Evolutionary conservation across 768 basidiomycete species (phyloP), one percentile per base, ranked within the genome.

Genomic region (Lactifluus echinatus): DNA sequence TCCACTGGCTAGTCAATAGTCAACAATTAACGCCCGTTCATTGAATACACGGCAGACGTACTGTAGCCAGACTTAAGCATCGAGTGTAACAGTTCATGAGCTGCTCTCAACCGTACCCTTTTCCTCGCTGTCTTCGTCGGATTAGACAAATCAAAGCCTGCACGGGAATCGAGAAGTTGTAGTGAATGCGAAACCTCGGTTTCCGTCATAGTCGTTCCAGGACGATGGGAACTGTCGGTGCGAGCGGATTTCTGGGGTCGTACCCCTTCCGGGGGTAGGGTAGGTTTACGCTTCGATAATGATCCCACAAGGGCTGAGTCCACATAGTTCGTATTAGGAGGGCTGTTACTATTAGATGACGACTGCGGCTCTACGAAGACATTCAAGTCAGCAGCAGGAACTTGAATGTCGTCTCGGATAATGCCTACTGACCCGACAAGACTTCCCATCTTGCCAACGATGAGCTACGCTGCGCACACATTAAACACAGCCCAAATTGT

Each of bases 191-290:
- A 8, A n/a, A 17, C 21, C 29, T 21, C 17, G 8, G 40, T 14
- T 31, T 23, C 42, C 15, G 17, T 53, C 19, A 19, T 5, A 39
- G 31, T 33, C 23, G 8, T 50, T 50, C 53, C 48, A 12, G 47
- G 57, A 44, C 8, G 26, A 33, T 40, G 47, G 11, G 47, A 29
- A 39, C 23, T 24, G 17, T 55, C 48, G 28, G 34, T 50, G n/a
- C 53, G 58, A 26, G 58, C 26, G 28, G 28, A 50, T 44, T 59
- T 59, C 26, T 37, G 43, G 23, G 53, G 42, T 2, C 53, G 47
- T 15, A 34, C 26, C n/a, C 28, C 48, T 12, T 17, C 6, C 1
- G 53, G 36, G 12, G 53, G n/a, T 24, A 50, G 14, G 15, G 28
- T 3, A 26, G 58, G 53, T 50, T 50, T 59, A 34, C 58, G 53